These are phyloP conservation scores for Mucor saturninus DNA, from an alignment of 371 early-diverging fungal species.

Conservation along the genomic window DNA sequence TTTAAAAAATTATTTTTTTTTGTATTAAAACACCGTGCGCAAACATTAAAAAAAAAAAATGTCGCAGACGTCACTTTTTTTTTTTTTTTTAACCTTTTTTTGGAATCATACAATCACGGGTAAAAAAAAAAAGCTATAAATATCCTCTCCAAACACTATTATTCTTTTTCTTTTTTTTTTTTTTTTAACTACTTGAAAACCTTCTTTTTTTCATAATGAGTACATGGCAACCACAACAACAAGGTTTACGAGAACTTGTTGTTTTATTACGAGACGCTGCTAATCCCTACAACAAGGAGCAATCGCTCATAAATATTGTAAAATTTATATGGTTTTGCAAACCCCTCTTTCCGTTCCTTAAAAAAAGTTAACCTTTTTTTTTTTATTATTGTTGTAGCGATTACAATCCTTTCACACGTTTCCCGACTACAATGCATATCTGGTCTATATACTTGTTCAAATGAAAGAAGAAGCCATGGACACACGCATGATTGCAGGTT, in stretches of 20 bases:
- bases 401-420: slow-evolving; percentile 71
- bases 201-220: neutral
- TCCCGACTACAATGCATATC: slow-evolving; percentile 84
- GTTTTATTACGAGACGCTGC: slow-evolving; percentile 42
- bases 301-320: slow-evolving; percentile 41
- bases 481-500: slow-evolving; percentile 76
- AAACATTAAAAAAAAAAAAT: too few species aligned
- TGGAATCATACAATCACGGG: neutral
- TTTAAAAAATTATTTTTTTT: neutral
- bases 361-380: neutral
- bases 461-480: slow-evolving; percentile 40
- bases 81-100: neutral
- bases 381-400: slow-evolving; percentile 56
- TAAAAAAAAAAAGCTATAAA: neutral
- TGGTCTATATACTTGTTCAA: slow-evolving; percentile 75
- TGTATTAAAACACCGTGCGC: too few species aligned
- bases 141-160: neutral
- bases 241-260: slow-evolving; percentile 40
- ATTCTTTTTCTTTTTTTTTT: slow-evolving; percentile 22
- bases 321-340: neutral
- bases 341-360: neutral
- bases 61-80: neutral
- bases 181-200: neutral
- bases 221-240: slow-evolving; percentile 35
- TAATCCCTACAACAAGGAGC: slow-evolving; percentile 40